phyloP scores from a whole-genome alignment of 2,329 filamentous ascomycete genomes.

The Aspergillus sp. region DNA sequence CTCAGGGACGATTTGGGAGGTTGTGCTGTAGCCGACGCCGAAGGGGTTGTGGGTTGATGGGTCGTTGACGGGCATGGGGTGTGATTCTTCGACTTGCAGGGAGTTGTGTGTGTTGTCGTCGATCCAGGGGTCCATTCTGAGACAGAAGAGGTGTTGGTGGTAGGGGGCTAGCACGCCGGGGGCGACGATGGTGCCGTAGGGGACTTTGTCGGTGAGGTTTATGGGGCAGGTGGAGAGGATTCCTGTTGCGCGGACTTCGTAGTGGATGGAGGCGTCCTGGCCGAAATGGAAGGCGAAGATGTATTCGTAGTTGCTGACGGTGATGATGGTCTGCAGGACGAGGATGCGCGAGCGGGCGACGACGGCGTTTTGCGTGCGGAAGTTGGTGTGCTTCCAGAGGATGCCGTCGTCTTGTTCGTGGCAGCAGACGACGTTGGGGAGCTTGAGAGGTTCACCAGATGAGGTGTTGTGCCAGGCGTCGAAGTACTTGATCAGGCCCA shows the following conservation, averaged over 20 bases:
- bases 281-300: slow-evolving; percentile 46
- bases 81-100: slow-evolving; percentile 54
- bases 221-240: slow-evolving; percentile 42
- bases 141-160: slow-evolving; percentile 46
- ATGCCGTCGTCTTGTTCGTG: slow-evolving; percentile 43
- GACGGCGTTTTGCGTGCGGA: slow-evolving; percentile 34
- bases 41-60: slow-evolving; percentile 51
- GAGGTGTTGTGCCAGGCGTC: slow-evolving; percentile 37
- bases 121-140: slow-evolving; percentile 45
- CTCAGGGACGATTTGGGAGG: slow-evolving; percentile 40
- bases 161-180: slow-evolving; percentile 45
- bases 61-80: slow-evolving; percentile 54
- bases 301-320: slow-evolving; percentile 47
- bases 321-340: slow-evolving; percentile 42
- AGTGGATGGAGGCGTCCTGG: slow-evolving; percentile 41
- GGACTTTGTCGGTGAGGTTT: slow-evolving; percentile 30
- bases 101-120: slow-evolving; percentile 44
- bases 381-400: slow-evolving; percentile 43
- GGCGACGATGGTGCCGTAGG: slow-evolving; percentile 42
- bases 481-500: slow-evolving; percentile 41
- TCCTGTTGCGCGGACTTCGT: slow-evolving; percentile 48
- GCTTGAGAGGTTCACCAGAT: slow-evolving; percentile 33
- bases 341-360: slow-evolving; percentile 35
- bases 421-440: slow-evolving; percentile 45
- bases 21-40: slow-evolving; percentile 50